Percentiles rank a stretch among this genome's conserved stretches.
Conservation (phyloP, 306 rosid species). For the Vigna hirtella region DNA sequence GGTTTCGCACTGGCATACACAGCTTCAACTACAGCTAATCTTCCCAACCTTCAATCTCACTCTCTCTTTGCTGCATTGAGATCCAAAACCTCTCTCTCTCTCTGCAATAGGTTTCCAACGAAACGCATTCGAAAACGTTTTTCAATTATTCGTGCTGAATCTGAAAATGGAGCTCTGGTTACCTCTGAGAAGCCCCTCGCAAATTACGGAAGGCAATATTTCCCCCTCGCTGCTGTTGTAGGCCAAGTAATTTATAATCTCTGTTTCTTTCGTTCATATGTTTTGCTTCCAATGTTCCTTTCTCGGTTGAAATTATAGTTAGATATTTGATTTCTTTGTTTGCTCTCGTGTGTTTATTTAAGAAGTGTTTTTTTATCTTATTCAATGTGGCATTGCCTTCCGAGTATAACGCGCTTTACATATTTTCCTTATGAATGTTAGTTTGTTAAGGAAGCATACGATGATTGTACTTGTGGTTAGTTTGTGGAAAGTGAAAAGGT, state of each 20-base stretch:
- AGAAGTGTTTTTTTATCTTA: not conserved
- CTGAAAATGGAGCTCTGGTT: constrained; percentile 69
- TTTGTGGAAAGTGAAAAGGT: not conserved
- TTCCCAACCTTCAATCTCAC: constrained; percentile 14
- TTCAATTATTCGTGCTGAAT: constrained; percentile 45
- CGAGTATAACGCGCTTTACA: not conserved
- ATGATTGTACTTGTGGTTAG: not conserved
- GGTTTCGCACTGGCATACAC: constrained; percentile 40
- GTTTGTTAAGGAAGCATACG: not conserved
- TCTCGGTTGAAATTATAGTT: not conserved
- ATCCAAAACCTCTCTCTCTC: constrained; percentile 35
- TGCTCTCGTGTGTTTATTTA: not conserved
- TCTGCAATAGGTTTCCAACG: not conserved
- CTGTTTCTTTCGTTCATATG: not conserved
- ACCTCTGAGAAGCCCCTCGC: constrained; percentile 48
- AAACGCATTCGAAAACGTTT: constrained; percentile 38
- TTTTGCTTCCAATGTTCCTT: not conserved
- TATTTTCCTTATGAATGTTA: not conserved
- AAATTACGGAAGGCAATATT: constrained; percentile 75
- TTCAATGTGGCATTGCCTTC: not conserved
- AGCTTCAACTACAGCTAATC: constrained; percentile 11
- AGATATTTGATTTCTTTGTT: not conserved
- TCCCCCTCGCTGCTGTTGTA: constrained; percentile 96
- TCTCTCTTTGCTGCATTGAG: constrained; percentile 35
- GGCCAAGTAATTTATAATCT: constrained; percentile 72